phyloP scores from a whole-genome alignment of 257 asterid species.

The Scutellaria minor region DNA sequence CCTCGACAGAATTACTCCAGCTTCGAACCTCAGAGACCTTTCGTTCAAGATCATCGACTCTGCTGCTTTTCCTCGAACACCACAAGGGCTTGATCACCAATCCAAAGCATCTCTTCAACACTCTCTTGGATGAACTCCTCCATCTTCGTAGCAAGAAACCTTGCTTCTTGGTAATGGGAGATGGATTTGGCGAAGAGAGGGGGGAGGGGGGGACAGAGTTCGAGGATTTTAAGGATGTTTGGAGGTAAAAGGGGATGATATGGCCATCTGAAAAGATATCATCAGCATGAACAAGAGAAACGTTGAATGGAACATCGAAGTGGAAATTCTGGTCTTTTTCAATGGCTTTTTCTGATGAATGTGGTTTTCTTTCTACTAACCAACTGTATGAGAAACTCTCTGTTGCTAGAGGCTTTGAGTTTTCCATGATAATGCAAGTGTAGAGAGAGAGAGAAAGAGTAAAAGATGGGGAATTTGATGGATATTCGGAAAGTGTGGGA shows the following conservation, averaged over 20 bases:
- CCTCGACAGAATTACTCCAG: constrained; percentile 41
- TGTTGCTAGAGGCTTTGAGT: constrained; percentile 56
- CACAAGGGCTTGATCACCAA: constrained; percentile 42
- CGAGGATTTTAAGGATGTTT: constrained; percentile 31
- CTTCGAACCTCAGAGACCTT: constrained; percentile 52
- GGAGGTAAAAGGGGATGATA: constrained; percentile 48
- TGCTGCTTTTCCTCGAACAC: constrained; percentile 45
- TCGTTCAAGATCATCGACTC: constrained; percentile 55
- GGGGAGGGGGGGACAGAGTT: constrained; percentile 47
- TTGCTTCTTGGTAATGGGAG: neutral
- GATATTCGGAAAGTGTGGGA: constrained; percentile 14
- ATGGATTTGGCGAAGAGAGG: constrained; percentile 26
- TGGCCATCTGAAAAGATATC: constrained; percentile 64
- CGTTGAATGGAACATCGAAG: constrained; percentile 49
- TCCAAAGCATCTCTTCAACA: constrained; percentile 44
- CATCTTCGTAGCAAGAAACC: constrained; percentile 32
- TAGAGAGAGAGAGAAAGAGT: constrained; percentile 22
- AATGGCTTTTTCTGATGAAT: constrained; percentile 27
- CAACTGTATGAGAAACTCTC: constrained; percentile 81
- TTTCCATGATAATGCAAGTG: constrained; percentile 48
- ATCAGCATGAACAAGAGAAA: constrained; percentile 57
- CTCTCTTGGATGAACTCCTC: constrained; percentile 42
- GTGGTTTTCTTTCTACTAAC: constrained; percentile 47
- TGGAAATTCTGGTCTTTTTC: constrained; percentile 51
- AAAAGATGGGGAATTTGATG: constrained; percentile 17